Evolutionary conservation across 2,329 filamentous ascomycete species (phyloP).

Genomic region (Hawksworthiomyces lignivorus): DNA sequence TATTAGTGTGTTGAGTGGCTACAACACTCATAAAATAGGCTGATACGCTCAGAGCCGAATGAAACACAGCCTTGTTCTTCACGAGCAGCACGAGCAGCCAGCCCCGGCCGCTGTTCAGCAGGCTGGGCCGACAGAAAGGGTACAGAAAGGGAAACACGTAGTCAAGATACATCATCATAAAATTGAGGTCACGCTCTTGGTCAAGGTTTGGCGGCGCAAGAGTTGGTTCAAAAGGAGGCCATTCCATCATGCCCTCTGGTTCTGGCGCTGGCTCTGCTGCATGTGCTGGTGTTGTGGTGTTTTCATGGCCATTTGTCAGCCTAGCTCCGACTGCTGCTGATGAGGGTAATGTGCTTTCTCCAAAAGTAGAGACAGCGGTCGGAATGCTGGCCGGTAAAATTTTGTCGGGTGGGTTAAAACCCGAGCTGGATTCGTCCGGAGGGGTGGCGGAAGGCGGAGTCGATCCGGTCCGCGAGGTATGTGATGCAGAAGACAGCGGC

Average conservation of each 20-base stretch:
- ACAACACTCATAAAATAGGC: conserved; percentile 49
- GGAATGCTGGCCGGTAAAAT: too few relatives aligned
- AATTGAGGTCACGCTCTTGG: conserved; percentile 22
- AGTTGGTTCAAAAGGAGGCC: not conserved
- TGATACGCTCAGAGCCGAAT: conserved; percentile 47
- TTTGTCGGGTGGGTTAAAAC: too few relatives aligned
- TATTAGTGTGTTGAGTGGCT: conserved; percentile 20
- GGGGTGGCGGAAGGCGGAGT: not conserved
- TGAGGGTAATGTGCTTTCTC: too few relatives aligned
- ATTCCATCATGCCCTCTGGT: too few relatives aligned
- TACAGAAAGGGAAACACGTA: conserved; percentile 55
- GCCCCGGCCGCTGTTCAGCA: conserved; percentile 48
- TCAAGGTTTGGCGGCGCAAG: conserved; percentile 8
- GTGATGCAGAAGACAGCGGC: too few relatives aligned
- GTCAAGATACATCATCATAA: conserved; percentile 52
- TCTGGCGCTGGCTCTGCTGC: too few relatives aligned
- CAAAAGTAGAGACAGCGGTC: too few relatives aligned
- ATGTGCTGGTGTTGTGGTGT: too few relatives aligned
- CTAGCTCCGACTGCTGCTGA: too few relatives aligned
- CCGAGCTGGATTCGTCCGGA: too few relatives aligned
- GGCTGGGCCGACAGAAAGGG: conserved; percentile 52
- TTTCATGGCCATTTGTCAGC: too few relatives aligned
- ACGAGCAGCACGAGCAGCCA: conserved; percentile 53
- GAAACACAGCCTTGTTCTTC: conserved; percentile 49
- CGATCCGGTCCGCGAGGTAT: not conserved